phyloP scores from a whole-genome alignment of 208 protist species.

The Trypanosoma caninum region DNA sequence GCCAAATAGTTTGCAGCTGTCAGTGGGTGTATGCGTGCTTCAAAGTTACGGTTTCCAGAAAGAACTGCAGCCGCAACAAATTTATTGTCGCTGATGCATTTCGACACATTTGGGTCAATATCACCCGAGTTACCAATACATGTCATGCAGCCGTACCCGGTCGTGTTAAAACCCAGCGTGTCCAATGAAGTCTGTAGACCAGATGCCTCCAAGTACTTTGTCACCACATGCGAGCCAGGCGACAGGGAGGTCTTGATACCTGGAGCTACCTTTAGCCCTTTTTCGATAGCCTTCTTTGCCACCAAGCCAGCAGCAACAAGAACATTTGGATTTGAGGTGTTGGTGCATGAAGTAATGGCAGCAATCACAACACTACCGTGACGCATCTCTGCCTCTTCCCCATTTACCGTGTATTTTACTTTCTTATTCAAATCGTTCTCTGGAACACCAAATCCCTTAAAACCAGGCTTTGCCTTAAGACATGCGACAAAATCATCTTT shows the following conservation, averaged over 20 bases:
- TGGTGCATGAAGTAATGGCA: constrained; percentile 96
- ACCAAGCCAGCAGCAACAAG: constrained; percentile 94
- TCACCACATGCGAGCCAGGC: constrained; percentile 95
- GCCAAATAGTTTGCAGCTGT: constrained; percentile 96
- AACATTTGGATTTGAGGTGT: constrained; percentile 95
- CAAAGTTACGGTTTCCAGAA: constrained; percentile 97
- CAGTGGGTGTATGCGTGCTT: constrained; percentile 93
- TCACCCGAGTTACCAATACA: constrained; percentile 96
- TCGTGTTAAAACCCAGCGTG: constrained; percentile 87
- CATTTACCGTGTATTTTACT: constrained; percentile 80
- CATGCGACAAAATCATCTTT: constrained; percentile 91
- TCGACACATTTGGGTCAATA: constrained; percentile 80
- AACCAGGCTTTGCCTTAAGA: constrained; percentile 87
- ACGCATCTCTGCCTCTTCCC: constrained; percentile 72
- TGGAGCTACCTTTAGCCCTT: constrained; percentile 82
- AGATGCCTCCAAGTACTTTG: constrained; percentile 87
- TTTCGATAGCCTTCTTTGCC: constrained; percentile 91
- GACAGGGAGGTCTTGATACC: constrained; percentile 96
- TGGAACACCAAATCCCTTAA: constrained; percentile 95
- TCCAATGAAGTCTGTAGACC: constrained; percentile 89
- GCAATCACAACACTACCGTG: constrained; percentile 95
- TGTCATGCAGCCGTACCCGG: constrained; percentile 97
- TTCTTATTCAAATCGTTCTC: constrained; percentile 63
- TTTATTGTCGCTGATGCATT: constrained; percentile 93
- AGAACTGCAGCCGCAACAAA: constrained; percentile 93